A percentile compares a stretch with the other conserved stretches of the same genome.
These are phyloP conservation scores for Hypocrella siamensis DNA, from an alignment of 2,329 filamentous ascomycete species.

Conservation along the genomic window DNA sequence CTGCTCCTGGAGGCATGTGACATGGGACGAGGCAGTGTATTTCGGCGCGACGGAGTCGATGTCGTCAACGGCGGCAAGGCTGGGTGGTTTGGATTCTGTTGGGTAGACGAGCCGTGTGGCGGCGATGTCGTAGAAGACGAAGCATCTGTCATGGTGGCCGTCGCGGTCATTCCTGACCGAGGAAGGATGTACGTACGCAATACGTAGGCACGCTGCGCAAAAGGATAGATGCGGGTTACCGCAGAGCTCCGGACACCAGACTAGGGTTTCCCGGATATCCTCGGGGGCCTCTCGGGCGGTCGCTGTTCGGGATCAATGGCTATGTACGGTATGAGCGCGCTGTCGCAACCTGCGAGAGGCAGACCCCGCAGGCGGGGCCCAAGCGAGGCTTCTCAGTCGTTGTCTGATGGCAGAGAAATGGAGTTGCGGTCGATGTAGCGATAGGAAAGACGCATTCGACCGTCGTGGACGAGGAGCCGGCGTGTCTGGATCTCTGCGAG, in stretches of 20 bases:
- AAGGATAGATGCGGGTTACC: not conserved
- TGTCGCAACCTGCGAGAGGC: not conserved
- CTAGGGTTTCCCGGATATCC: too few relatives aligned
- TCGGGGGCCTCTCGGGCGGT: too few relatives aligned
- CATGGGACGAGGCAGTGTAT: constrained; percentile 47
- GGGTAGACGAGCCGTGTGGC: constrained; percentile 27
- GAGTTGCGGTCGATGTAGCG: too few relatives aligned
- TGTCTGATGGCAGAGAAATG: not conserved
- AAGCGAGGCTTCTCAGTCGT: not conserved
- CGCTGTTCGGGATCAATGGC: too few relatives aligned
- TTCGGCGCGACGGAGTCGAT: constrained; percentile 39
- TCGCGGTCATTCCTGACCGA: constrained; percentile 19
- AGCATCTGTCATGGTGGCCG: constrained; percentile 40
- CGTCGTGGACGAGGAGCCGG: too few relatives aligned
- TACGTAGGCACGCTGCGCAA: not conserved
- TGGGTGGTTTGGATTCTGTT: constrained; percentile 35
- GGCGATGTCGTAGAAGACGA: constrained; percentile 39
- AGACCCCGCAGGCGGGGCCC: constrained; percentile 5
- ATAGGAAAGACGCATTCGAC: too few relatives aligned
- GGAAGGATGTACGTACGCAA: too few relatives aligned
- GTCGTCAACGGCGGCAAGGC: constrained; percentile 41
- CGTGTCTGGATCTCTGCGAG: too few relatives aligned
- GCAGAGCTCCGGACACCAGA: not conserved
- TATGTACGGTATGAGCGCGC: too few relatives aligned
- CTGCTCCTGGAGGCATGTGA: constrained; percentile 70